phyloP scores from a whole-genome alignment of 371 early-diverging fungal genomes.

The Mucor irregularis region DNA sequence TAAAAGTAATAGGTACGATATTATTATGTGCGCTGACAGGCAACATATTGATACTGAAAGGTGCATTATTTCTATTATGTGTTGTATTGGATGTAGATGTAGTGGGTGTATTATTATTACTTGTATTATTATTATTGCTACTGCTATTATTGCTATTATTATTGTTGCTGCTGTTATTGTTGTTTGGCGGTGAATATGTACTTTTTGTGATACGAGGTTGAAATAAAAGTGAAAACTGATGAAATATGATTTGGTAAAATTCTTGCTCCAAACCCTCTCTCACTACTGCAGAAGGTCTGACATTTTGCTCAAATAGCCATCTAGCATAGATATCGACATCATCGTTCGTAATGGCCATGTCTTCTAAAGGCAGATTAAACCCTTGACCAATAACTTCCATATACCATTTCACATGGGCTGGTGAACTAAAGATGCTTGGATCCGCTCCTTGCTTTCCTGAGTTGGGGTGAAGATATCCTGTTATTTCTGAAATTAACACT shows the following conservation, averaged over 20 bases:
- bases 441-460: constrained; percentile 45
- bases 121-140: neutral
- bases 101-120: neutral
- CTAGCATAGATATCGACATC: constrained; percentile 68
- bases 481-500: constrained; percentile 66
- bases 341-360: constrained; percentile 65
- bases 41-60: constrained; percentile 26
- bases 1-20: constrained; percentile 19
- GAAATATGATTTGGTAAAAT: constrained; percentile 66
- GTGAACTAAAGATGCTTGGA: constrained; percentile 57
- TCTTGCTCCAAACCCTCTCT: constrained; percentile 44
- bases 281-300: constrained; percentile 62
- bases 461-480: constrained; percentile 52
- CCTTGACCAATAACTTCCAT: constrained; percentile 87
- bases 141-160: neutral
- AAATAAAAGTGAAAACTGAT: constrained; percentile 74
- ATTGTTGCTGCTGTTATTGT: neutral
- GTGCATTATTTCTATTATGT: neutral
- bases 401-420: constrained; percentile 79
- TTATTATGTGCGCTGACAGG: constrained; percentile 27
- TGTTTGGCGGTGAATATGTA: neutral
- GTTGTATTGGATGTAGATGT: neutral
- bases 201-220: constrained; percentile 53
- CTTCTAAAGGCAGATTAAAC: constrained; percentile 77
- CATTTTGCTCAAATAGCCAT: constrained; percentile 73